Evolutionary conservation across 2,329 filamentous ascomycete genomes (phyloP).

Genomic region (Cadophora sp.): DNA sequence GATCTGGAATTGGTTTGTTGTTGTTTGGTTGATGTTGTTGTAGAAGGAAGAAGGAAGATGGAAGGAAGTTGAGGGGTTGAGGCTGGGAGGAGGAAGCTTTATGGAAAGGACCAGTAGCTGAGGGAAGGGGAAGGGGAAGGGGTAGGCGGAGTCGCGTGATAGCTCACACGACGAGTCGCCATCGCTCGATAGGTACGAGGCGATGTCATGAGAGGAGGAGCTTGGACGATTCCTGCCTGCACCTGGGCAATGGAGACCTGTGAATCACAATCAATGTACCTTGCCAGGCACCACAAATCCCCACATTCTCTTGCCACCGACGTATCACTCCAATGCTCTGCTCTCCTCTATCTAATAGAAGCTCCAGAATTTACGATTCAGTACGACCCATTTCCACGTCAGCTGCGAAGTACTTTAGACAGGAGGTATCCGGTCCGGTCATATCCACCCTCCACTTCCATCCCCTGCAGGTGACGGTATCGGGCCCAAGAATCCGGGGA

Average conservation of each 20-base stretch:
- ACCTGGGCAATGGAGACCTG: neutral
- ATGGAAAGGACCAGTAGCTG: neutral
- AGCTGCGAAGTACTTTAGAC: neutral
- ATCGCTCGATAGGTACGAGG: constrained; percentile 12
- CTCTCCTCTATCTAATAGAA: neutral
- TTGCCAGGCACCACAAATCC: neutral
- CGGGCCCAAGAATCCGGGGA: constrained; percentile 6
- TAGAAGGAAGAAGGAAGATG: constrained; percentile 22
- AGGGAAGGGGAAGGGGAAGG: constrained; percentile 3
- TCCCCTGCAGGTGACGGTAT: neutral
- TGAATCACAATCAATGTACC: neutral
- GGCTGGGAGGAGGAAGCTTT: constrained; percentile 20
- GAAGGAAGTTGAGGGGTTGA: constrained; percentile 1
- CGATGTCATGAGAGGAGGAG: constrained; percentile 13
- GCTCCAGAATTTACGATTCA: neutral
- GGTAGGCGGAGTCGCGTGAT: constrained; percentile 21
- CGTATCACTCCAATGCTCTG: constrained; percentile 31
- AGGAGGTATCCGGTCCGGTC: neutral
- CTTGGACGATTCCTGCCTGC: neutral
- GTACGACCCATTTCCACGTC: constrained; percentile 11
- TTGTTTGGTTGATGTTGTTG: constrained; percentile 25
- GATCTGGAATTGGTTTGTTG: constrained; percentile 18
- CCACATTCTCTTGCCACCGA: constrained; percentile 13
- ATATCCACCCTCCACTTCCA: no score
- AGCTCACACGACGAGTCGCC: constrained; percentile 8